Evolutionary conservation across 306 rosid genomes (phyloP), one percentile per base, ranked within the genome.

Genomic region (Rubus idaeus): DNA sequence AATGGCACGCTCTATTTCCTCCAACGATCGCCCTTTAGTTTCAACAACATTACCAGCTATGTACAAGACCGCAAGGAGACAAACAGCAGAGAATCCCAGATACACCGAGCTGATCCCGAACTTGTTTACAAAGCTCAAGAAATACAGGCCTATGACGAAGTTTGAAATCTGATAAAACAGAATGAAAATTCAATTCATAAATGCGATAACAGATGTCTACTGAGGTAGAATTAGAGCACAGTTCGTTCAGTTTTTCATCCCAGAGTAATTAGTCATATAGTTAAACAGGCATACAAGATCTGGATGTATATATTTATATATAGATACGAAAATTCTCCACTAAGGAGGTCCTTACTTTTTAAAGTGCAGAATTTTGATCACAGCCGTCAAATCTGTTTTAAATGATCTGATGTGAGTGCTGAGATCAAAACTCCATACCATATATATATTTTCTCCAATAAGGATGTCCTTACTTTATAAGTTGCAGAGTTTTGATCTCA

Each of bases 21-120:
- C 98, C 88, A 95, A 75, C 0, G 98, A 95, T 49, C 97, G 87
- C 21, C 98, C 98, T 87, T 95, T 95, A 0, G 98, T 95, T 87
- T 95, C 98, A 53, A 95, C 97, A 1, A 95, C 93, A 14, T 92
- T 95, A 71, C 91, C 82, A 3, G 96, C 80, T 83, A 90, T 82
- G 92, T 95, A 95, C 84, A 92, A 12, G 80, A 95, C 96, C 37
- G 97, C 98, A 35, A 95, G 97, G 83, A 84, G 72, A 75, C 98
- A 95, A 65, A 92, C 87, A 41, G 77, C 78, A 3, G 97, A 53
- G 66, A 95, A 95, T 37, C 98, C 98, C 56, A 95, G 73, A 82
- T 95, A 95, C 71, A 95, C 98, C 0, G 83, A 81, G 89, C 96
- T 89, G 84, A 95, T 89, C 14, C 98, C 98, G 20, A 92, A 92